Conservation (phyloP, 306 rosid genomes). For the Hylodesmum podocarpum region DNA sequence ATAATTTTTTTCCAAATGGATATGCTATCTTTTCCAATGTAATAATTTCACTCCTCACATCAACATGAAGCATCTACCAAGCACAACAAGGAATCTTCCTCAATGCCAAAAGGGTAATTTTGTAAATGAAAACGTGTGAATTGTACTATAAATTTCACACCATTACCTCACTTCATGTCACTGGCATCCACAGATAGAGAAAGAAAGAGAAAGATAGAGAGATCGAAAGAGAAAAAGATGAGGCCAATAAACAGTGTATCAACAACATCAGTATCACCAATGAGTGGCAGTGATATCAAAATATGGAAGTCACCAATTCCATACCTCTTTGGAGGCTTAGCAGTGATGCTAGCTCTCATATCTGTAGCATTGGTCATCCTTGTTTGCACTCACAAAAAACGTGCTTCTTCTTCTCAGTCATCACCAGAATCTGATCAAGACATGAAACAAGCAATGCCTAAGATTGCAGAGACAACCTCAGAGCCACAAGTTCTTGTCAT, state of each 20-base stretch:
- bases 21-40: too few relatives aligned
- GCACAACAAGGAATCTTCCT: slow-evolving; percentile 49
- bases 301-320: slow-evolving; percentile 80
- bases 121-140: slow-evolving; percentile 38
- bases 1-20: too few relatives aligned
- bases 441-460: slow-evolving; percentile 34
- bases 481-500: slow-evolving; percentile 44
- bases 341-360: slow-evolving; percentile 54
- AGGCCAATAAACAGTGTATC: slow-evolving; percentile 39
- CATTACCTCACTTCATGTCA: slow-evolving; percentile 26
- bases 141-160: slow-evolving; percentile 46
- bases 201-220: neutral
- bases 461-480: neutral
- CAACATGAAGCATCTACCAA: slow-evolving; percentile 44
- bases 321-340: slow-evolving; percentile 78
- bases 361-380: slow-evolving; percentile 67
- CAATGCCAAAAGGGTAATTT: slow-evolving; percentile 44
- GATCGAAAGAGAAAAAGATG: slow-evolving; percentile 15
- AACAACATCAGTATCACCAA: slow-evolving; percentile 27
- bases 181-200: slow-evolving; percentile 2
- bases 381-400: slow-evolving; percentile 54
- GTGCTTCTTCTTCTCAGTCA: slow-evolving; percentile 32
- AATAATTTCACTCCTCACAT: slow-evolving; percentile 26
- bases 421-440: slow-evolving; percentile 28
- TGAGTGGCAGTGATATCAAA: neutral